phyloP scores from a whole-genome alignment of 768 basidiomycete species.

The Mycena galopus region DNA sequence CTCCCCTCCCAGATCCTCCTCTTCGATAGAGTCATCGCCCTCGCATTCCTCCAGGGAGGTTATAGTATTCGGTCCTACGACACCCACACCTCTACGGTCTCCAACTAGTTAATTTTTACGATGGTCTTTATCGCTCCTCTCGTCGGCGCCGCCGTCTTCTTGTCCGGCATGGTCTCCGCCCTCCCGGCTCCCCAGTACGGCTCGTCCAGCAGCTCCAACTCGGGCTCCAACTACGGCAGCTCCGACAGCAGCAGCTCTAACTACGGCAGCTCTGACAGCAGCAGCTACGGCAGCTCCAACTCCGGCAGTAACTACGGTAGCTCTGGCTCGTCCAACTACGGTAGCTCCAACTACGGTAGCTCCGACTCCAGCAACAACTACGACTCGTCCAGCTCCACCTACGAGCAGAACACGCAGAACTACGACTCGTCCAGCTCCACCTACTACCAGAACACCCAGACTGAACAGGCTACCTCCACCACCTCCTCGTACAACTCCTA shows the following conservation, averaged over 20 bases:
- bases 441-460: too few species aligned
- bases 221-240: conserved; percentile 40
- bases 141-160: conserved; percentile 65
- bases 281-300: conserved; percentile 38
- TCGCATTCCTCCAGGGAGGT: conserved; percentile 75
- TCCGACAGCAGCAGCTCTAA: conserved; percentile 37
- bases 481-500: conserved; percentile 46
- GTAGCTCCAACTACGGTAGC: conserved; percentile 35
- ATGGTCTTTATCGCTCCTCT: conserved; percentile 75
- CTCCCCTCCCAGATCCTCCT: conserved; percentile 64
- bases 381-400: conserved; percentile 39
- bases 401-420: conserved; percentile 38
- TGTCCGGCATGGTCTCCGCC: conserved; percentile 66
- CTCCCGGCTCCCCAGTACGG: too few species aligned
- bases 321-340: conserved; percentile 32
- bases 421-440: conserved; percentile 34
- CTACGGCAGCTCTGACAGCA: conserved; percentile 39
- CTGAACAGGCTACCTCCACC: too few species aligned
- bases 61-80: conserved; percentile 59
- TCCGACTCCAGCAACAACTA: conserved; percentile 37
- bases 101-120: conserved; percentile 54
- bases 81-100: conserved; percentile 63
- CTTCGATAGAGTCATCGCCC: conserved; percentile 75
- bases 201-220: conserved; percentile 35
- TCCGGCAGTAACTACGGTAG: conserved; percentile 30